phyloP scores from a whole-genome alignment of 1,139 yeast species.

The Blastobotrys serpentis region DNA sequence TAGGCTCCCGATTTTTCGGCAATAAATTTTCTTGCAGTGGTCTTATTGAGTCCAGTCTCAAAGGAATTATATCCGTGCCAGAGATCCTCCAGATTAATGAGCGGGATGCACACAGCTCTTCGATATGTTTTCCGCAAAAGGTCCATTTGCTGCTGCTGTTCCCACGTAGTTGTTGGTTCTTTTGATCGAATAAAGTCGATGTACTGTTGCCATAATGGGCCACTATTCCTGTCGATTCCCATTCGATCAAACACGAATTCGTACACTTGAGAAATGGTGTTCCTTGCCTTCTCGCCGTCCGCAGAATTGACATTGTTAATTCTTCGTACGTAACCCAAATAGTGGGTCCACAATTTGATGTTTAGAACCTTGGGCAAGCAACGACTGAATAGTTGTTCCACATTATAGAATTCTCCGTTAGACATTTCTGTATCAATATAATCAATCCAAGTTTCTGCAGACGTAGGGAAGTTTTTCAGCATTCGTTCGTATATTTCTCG shows the following conservation, averaged over 20 bases:
- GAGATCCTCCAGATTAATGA: slow-evolving; percentile 66
- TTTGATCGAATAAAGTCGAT: slow-evolving; percentile 74
- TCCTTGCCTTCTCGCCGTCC: slow-evolving; percentile 82
- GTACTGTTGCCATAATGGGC: slow-evolving; percentile 79
- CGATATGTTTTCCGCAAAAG: slow-evolving; percentile 73
- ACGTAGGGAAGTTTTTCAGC: slow-evolving; percentile 60
- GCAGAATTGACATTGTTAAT: slow-evolving; percentile 69
- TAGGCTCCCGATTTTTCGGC: slow-evolving; percentile 83
- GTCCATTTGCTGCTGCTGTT: slow-evolving; percentile 79
- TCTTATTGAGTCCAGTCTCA: slow-evolving; percentile 73
- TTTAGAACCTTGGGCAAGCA: slow-evolving; percentile 60
- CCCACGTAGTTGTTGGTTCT: slow-evolving; percentile 83
- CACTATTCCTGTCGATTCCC: slow-evolving; percentile 73
- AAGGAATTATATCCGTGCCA: slow-evolving; percentile 83
- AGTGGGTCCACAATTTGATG: slow-evolving; percentile 68
- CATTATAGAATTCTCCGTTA: slow-evolving; percentile 66
- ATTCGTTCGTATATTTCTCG: slow-evolving; percentile 60
- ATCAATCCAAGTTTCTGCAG: slow-evolving; percentile 63
- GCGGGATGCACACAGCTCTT: slow-evolving; percentile 67
- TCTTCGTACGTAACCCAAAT: slow-evolving; percentile 68
- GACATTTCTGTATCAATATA: slow-evolving; percentile 69
- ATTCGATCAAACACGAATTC: slow-evolving; percentile 79
- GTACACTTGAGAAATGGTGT: slow-evolving; percentile 74
- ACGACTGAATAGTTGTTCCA: slow-evolving; percentile 61
- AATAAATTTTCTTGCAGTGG: slow-evolving; percentile 81